Evolutionary conservation across 306 rosid species (phyloP).

Genomic region (Morella rubra): DNA sequence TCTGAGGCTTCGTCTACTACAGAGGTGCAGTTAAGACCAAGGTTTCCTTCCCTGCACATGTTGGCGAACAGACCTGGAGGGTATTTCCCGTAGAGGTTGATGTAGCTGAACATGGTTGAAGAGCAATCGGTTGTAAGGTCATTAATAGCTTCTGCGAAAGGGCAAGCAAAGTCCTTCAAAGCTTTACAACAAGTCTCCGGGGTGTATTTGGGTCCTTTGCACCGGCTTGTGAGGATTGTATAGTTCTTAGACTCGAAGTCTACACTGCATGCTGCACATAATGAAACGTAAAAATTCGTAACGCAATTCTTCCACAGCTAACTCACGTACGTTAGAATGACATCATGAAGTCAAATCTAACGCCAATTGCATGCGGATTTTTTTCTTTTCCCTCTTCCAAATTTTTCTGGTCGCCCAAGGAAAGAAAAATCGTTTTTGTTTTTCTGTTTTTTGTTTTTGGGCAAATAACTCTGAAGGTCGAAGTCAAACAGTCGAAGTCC

Average conservation of each 20-base stretch:
- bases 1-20: background rate
- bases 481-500: too few relatives aligned
- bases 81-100: conserved; percentile 76
- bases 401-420: background rate
- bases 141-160: conserved; percentile 36
- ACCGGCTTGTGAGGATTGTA: conserved; percentile 77
- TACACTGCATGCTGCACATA: conserved; percentile 53
- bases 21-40: conserved; percentile 59
- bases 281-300: background rate
- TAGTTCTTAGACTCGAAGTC: conserved; percentile 73
- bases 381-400: background rate
- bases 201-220: conserved; percentile 88
- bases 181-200: conserved; percentile 64
- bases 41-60: conserved; percentile 58
- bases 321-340: background rate
- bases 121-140: conserved; percentile 59
- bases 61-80: conserved; percentile 87
- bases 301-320: background rate
- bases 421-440: background rate
- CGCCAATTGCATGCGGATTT: background rate
- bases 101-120: conserved; percentile 83
- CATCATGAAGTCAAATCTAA: background rate
- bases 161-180: conserved; percentile 82
- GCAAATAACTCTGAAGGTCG: too few relatives aligned
- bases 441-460: too few relatives aligned